Evolutionary conservation across 1,284 basidiomycete genomes (phyloP).

Genomic region (Cystobasidium slooffiae): DNA sequence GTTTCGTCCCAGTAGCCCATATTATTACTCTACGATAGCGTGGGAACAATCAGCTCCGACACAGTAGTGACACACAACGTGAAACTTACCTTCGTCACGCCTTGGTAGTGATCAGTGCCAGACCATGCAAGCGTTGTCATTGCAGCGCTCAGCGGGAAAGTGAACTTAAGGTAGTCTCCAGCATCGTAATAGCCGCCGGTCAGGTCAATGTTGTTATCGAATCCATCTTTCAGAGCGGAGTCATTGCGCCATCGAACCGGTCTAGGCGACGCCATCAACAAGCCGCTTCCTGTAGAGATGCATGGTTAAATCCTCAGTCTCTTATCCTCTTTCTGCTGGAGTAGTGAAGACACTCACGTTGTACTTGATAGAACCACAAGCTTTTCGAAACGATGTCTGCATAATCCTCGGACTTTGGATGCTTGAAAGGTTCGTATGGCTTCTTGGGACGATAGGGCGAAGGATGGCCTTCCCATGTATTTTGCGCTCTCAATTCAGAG

Average conservation of each 20-base stretch:
- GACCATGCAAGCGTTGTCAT: constrained; percentile 86
- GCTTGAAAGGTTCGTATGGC: constrained; percentile 29
- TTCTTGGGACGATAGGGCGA: constrained; percentile 22
- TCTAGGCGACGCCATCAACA: constrained; percentile 7
- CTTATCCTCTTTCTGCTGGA: constrained; percentile 68
- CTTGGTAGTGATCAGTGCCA: constrained; percentile 62
- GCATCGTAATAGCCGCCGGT: constrained; percentile 90
- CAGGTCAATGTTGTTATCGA: constrained; percentile 73
- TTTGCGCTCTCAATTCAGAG: background rate
- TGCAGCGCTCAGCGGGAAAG: constrained; percentile 63
- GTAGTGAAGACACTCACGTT: constrained; percentile 63
- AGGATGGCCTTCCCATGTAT: constrained; percentile 34
- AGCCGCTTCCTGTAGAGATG: constrained; percentile 23
- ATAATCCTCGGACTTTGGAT: constrained; percentile 20
- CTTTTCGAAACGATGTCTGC: constrained; percentile 35
- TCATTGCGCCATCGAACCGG: constrained; percentile 85
- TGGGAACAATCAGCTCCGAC: background rate
- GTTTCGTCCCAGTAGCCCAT: constrained; percentile 55
- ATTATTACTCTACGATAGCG: constrained; percentile 2
- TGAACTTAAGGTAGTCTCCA: constrained; percentile 55
- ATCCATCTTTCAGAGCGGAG: constrained; percentile 75
- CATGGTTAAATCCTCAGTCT: constrained; percentile 59
- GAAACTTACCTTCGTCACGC: constrained; percentile 1
- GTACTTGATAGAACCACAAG: constrained; percentile 88
- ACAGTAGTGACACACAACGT: background rate